Base-by-base conservation (phyloP, 768 basidiomycete genomes). In the Cystobasidiopsis lactophilus region DNA sequence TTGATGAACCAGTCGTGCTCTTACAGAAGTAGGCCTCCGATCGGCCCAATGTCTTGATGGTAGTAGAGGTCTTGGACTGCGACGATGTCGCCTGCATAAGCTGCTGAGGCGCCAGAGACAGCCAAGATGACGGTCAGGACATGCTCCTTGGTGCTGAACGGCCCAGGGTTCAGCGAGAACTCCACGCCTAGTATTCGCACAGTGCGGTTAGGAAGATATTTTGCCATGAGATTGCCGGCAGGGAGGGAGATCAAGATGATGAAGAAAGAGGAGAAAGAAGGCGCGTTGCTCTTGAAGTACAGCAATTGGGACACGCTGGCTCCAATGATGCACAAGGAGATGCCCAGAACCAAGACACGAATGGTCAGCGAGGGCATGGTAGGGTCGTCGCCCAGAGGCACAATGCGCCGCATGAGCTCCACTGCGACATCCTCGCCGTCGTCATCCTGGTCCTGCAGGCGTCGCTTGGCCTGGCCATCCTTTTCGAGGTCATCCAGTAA, bases 11-110 rank as follows among this genome's bases (percentile, higher is more conserved):
- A 38, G 11, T 38, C 19, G 11, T 38, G 37, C 19, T 9, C 40
- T 9, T 43, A n/a, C 18, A 19, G 40, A 2, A 58, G 51, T 2
- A 58, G n/a, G 0, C 60, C 58, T 0, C 58, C 61, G 31, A 66
- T 39, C 0, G 54, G 45, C 16, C 60, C 60, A 29, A 66, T 58
- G 37, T 63, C 60, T 1, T 57, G 52, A 3, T 65, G 44, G 56
- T 65, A 63, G 58, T 61, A 65, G 16, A 66, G 57, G 3, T 55
- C 52, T 35, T 64, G 63, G 3, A 66, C 60, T 2, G 63, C 54
- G 13, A 65, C 45, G 57, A 66, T 64, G 41, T 66, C 65, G 26
- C 57, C 58, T 0, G 63, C 65, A 40, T 66, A 66, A 0, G 65
- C 65, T 3, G 63, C 62, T 16, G 33, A 35, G 16, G 33, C 7